Evolutionary conservation across 2,329 filamentous ascomycete genomes (phyloP), one percentile per base, ranked within the genome.

Genomic region (Sporothrix sp.): DNA sequence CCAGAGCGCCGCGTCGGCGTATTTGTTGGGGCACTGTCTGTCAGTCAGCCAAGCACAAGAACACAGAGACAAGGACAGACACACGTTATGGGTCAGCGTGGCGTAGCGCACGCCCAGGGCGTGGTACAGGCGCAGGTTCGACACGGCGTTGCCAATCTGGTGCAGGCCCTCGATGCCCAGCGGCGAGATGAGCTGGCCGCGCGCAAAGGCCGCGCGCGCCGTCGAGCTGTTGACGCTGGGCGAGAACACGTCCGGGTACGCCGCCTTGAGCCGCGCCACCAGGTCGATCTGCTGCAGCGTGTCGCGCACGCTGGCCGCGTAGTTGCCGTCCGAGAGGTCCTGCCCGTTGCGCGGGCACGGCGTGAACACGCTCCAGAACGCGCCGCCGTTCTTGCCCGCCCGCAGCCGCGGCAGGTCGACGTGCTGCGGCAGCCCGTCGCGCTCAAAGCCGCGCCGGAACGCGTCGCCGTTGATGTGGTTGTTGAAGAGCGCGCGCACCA

Each of bases 291-390:
- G 85, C 46, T 84, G 75, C 37, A 87, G 69, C 0, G 87, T 91
- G 35, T 58, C 58, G 13, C 50, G 52, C 37, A 59, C 51, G 38
- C 82, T 82, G 7, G 74, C 65, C 6, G 76, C 78, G 61, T 90
- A 90, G 60, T 81, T 85, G 48, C 74, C 76, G 59, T 89, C 77
- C 0, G 84, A 85, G 61, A 87, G 89, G 65, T 94, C 81, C 4
- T 75, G 75, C 42, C 79, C 80, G 60, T 91, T 80, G 10, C 66
- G 65, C 0, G 90, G 89, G 61, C 90, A 96, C 0, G 79, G 78
- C 36, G 85, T 80, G 60, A 76, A 97, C 9, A 93, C 87, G 62
- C 84, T 90, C 91, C 90, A 96, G 64, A 96, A 96, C n/a, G 86
- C 82, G 50, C 89, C 91, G 35, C 89, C 89, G 55, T 84, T 80